These are phyloP conservation scores for Claviceps spartinae DNA, from an alignment of 2,329 filamentous ascomycete species.

Conservation along the genomic window DNA sequence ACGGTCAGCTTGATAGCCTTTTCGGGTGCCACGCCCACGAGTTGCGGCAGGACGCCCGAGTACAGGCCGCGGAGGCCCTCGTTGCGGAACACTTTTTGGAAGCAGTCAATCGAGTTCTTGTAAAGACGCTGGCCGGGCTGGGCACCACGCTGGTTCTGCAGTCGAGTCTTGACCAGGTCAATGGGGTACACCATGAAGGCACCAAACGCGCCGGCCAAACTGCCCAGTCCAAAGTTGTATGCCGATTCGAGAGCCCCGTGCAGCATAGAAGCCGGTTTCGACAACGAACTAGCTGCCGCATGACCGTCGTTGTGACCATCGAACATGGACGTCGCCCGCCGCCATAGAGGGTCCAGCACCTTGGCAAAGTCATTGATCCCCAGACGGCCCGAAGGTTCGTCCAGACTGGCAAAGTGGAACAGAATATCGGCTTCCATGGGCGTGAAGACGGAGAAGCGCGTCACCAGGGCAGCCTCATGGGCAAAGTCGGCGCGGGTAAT, in stretches of 20 bases:
- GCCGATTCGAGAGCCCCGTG: conserved; percentile 51
- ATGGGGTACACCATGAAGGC: conserved; percentile 99
- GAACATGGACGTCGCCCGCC: conserved; percentile 50
- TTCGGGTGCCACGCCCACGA: conserved; percentile 95
- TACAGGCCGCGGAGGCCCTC: conserved; percentile 85
- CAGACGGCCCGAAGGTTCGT: conserved; percentile 76
- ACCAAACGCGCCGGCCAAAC: conserved; percentile 86
- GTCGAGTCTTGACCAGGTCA: conserved; percentile 92
- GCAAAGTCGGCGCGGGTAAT: conserved; percentile 91
- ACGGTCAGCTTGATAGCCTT: conserved; percentile 99
- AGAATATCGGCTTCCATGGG: conserved; percentile 98
- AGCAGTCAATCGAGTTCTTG: conserved; percentile 95
- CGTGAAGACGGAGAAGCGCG: conserved; percentile 89
- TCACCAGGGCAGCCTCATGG: conserved; percentile 81
- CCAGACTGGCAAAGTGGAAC: conserved; percentile 92
- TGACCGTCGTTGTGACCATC: conserved; percentile 31
- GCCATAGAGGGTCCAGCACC: conserved; percentile 75
- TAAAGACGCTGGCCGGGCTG: conserved; percentile 80
- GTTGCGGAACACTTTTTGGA: conserved; percentile 81
- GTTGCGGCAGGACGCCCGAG: conserved; percentile 85
- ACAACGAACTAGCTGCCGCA: conserved; percentile 2
- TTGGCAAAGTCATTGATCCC: conserved; percentile 79
- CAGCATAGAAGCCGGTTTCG: conserved; percentile 30
- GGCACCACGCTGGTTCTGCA: conserved; percentile 87
- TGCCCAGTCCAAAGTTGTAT: conserved; percentile 85